Evolutionary conservation across 2,329 filamentous ascomycete genomes (phyloP), one percentile per base, ranked within the genome.

Genomic region (Colletotrichum sp.): DNA sequence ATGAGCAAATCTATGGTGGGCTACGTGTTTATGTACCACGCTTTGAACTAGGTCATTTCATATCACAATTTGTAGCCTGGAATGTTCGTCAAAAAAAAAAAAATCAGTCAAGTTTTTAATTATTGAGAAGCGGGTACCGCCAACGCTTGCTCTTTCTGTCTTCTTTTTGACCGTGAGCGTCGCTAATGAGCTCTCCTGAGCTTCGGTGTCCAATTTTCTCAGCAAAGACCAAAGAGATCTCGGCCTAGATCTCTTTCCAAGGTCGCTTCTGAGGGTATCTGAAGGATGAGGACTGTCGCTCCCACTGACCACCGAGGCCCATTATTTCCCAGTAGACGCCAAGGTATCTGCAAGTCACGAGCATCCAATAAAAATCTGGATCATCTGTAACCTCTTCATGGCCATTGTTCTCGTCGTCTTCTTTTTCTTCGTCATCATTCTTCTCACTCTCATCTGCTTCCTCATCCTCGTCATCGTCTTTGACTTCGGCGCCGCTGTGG

Each of bases 121-220:
- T 6, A 48, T 4, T 4, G 0, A n/a, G 18, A 21, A 12, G 18
- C 43, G 5, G 18, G 18, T n/a, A 48, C 43, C n/a, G 1, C 43
- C 43, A 21, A 48, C n/a, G 2, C 18, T 2, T 21, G 6, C 13
- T 7, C 1, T 1, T 7, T 21, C 18, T n/a, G n/a, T 0, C 1
- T 21, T 48, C 43, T 48, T 13, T 1, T 48, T 48, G 43, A 21
- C 6, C 43, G n/a, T 48, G n/a, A 21, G 18, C 43, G 43, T 48
- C n/a, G 18, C 43, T 21, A 21, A 4, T 12, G 43, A 48, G 9
- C 43, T 48, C 10, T 4, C 21, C 43, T 21, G n/a, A 48, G 3
- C 38, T 48, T 4, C 38, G 0, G 18, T n/a, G 18, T 48, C 3
- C 9, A n/a, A n/a, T 7, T 48, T 48, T 0, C 38, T 48, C 43